These are phyloP conservation scores for Pythium aristosporum DNA, from an alignment of 352 stramenopile genomes.

Conservation along the genomic window DNA sequence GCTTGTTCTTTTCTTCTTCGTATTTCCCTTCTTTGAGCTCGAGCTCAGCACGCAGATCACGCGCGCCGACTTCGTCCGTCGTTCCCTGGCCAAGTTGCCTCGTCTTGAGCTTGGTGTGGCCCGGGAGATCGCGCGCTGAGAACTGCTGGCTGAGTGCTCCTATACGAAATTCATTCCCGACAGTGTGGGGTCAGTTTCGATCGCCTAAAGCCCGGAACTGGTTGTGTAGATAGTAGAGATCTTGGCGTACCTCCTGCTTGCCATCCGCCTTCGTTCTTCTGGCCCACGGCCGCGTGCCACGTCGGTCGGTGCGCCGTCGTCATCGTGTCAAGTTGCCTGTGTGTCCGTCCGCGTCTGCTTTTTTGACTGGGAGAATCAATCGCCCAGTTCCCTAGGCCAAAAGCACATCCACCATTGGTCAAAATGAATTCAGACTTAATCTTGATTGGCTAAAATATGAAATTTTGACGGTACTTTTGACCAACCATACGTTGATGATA, in stretches of 20 bases:
- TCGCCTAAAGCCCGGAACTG: neutral
- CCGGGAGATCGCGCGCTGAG: conserved; percentile 77
- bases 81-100: conserved; percentile 83
- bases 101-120: conserved; percentile 82
- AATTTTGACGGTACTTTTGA: neutral
- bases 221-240: neutral
- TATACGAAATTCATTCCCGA: conserved; percentile 18
- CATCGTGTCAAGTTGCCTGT: conserved; percentile 35
- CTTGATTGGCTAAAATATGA: neutral
- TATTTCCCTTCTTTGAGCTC: conserved; percentile 74
- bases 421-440: neutral
- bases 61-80: conserved; percentile 69
- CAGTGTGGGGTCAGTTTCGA: neutral
- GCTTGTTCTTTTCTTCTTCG: conserved; percentile 70
- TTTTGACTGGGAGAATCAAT: conserved; percentile 12
- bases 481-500: neutral
- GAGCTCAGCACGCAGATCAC: conserved; percentile 74
- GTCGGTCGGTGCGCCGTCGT: conserved; percentile 86
- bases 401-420: neutral
- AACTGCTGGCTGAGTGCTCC: conserved; percentile 79
- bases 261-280: conserved; percentile 87
- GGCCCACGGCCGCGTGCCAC: conserved; percentile 82
- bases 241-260: conserved; percentile 56
- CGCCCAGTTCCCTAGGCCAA: neutral
- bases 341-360: neutral